Percentiles rank a stretch among this genome's conserved stretches.
phyloP scores from a whole-genome alignment of 1,284 basidiomycete genomes.

The Fomitiporia mediterranea region DNA sequence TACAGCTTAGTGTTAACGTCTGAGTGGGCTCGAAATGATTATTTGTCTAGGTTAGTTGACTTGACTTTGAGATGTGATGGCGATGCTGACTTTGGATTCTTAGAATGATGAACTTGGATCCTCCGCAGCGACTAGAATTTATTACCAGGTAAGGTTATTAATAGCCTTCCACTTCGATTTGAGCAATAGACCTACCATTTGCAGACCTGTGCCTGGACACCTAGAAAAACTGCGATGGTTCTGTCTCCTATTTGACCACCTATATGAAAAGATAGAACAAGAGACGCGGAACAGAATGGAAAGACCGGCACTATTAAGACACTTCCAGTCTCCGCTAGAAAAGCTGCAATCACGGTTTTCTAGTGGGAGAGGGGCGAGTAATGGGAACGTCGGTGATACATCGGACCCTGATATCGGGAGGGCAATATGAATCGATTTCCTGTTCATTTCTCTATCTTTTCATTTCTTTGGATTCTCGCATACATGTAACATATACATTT shows the following conservation, averaged over 20 bases:
- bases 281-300: constrained; percentile 7
- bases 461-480: background rate
- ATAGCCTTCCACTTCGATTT: too few relatives aligned
- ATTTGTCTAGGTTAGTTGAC: constrained; percentile 8
- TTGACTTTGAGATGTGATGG: background rate
- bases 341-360: constrained; percentile 5
- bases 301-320: constrained; percentile 10
- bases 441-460: background rate
- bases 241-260: constrained; percentile 17
- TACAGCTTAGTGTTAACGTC: constrained; percentile 18
- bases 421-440: background rate
- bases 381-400: background rate
- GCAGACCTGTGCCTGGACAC: constrained; percentile 14
- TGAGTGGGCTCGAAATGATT: constrained; percentile 7
- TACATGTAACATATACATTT: background rate
- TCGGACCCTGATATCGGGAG: constrained; percentile 5
- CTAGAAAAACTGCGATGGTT: constrained; percentile 14
- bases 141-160: constrained; percentile 18
- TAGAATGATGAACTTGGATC: constrained; percentile 13
- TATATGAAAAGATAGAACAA: constrained; percentile 17
- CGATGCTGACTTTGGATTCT: background rate
- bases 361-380: background rate
- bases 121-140: constrained; percentile 10
- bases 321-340: constrained; percentile 15
- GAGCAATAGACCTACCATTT: background rate